phyloP scores from a whole-genome alignment of 2,329 filamentous ascomycete species.

The Fusarium chaquense region DNA sequence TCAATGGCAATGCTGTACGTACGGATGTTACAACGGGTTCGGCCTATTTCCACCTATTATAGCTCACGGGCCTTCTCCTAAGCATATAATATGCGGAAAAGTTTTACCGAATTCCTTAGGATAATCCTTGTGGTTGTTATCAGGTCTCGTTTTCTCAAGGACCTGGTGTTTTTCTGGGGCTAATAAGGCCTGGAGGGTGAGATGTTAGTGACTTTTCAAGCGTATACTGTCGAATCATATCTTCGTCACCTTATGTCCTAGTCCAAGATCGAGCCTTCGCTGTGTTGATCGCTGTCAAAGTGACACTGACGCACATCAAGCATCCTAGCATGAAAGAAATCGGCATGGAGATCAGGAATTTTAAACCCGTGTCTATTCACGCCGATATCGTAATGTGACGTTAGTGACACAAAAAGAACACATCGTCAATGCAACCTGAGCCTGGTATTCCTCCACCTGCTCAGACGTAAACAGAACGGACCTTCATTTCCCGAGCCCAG shows the following conservation, averaged over 20 bases:
- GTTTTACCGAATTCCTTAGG: constrained; percentile 6
- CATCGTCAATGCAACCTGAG: not conserved
- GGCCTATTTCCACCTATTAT: constrained; percentile 6
- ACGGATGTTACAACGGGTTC: not conserved
- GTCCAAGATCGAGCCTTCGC: not conserved
- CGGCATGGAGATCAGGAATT: not conserved
- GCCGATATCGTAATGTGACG: not conserved
- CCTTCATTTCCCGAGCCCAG: not conserved
- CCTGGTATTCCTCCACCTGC: not conserved
- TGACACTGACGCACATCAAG: not conserved
- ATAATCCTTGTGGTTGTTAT: constrained; percentile 1
- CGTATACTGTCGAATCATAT: not conserved
- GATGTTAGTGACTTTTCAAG: not conserved
- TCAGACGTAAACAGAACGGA: not conserved
- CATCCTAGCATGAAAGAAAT: not conserved
- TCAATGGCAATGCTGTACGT: not conserved
- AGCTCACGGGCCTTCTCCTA: not conserved
- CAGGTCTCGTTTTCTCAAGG: not conserved
- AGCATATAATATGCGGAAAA: not conserved
- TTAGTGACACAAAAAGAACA: not conserved
- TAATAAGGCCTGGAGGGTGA: not conserved
- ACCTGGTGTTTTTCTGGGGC: not conserved
- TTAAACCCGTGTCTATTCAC: not conserved
- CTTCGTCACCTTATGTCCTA: not conserved
- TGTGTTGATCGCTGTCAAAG: not conserved